A percentile compares a stretch with the other conserved stretches of the same genome.
Evolutionary conservation across 148 eudicot species (phyloP).

Genomic region (Cornus florida): DNA sequence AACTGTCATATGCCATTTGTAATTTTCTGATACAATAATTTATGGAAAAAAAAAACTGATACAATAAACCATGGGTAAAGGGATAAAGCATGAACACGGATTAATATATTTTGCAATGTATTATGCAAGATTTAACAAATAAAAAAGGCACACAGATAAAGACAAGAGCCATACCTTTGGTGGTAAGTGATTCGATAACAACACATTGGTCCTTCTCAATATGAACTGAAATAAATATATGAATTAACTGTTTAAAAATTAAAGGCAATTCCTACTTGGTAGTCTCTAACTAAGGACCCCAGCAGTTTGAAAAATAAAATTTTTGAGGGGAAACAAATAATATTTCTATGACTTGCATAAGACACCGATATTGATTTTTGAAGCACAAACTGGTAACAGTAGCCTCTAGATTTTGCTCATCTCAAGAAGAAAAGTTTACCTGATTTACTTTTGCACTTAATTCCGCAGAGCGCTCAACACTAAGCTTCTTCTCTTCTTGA

Average conservation of each 20-base stretch:
- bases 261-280: background rate
- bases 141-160: background rate
- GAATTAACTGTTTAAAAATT: conserved; percentile 4
- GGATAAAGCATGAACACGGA: background rate
- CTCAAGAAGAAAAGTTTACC: conserved; percentile 41
- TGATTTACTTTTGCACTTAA: conserved; percentile 93
- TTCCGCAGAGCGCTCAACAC: conserved; percentile 77
- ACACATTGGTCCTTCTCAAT: conserved; percentile 91
- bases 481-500: conserved; percentile 67
- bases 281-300: background rate
- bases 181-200: conserved; percentile 95
- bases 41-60: background rate
- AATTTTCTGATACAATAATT: background rate
- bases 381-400: background rate
- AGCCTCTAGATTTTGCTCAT: background rate
- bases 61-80: background rate
- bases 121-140: conserved; percentile 1
- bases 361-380: background rate
- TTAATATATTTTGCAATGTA: background rate
- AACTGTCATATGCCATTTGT: too few species aligned
- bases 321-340: background rate
- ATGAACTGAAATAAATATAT: conserved; percentile 63
- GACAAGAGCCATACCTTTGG: conserved; percentile 74
- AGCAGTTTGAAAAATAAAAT: background rate
- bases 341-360: background rate